Evolutionary conservation across 148 eudicot species (phyloP), one percentile per base, ranked within the genome.

Genomic region (Rhododendron simsii): DNA sequence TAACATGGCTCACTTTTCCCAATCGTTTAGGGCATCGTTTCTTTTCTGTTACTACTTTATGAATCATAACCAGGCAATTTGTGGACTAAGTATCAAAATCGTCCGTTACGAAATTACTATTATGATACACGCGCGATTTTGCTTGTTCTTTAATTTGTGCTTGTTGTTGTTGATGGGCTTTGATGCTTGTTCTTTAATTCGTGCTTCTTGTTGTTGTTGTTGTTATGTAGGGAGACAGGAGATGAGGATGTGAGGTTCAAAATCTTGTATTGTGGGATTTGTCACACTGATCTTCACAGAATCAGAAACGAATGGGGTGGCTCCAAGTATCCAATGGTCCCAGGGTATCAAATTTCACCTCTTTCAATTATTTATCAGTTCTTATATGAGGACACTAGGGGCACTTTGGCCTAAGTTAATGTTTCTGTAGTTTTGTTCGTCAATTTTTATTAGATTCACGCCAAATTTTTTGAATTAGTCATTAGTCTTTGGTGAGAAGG

Each of bases 251-350:
- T 88, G 77, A 88, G 85, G 81, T 73, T 86, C 65, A 89, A 89
- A 82, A 82, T 89, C 37, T 35, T 89, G 88, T 89, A 89, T 55
- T 86, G 88, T 39, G 90, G 88, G 2, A 85, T 89, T 10, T 89
- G 88, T 50, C 90, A 89, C 76, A 86, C 90, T 23, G 90, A 89
- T 37, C 90, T 89, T 81, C 88, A 89, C 74, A 83, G 83, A 33
- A 53, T 75, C 51, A 89, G 41, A 81, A 89, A 86, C 33, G 88
- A 86, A 5, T 86, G 85, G 84, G 86, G 88, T 45, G 53, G n/a
- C 73, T 67, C 88, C 51, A 84, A 47, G 15, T 86, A 86, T 65
- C 90, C 90, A 28, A 13, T 86, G 41, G 41, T 89, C 78, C 90
- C 90, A 18, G 88, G 90, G 88, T 89, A 83, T 14, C 65, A 5